Percentiles rank a stretch among this genome's conserved stretches.
Evolutionary conservation across 108 stramenopile genomes (phyloP).

Genomic region (Pseudonitzschia multiseries): DNA sequence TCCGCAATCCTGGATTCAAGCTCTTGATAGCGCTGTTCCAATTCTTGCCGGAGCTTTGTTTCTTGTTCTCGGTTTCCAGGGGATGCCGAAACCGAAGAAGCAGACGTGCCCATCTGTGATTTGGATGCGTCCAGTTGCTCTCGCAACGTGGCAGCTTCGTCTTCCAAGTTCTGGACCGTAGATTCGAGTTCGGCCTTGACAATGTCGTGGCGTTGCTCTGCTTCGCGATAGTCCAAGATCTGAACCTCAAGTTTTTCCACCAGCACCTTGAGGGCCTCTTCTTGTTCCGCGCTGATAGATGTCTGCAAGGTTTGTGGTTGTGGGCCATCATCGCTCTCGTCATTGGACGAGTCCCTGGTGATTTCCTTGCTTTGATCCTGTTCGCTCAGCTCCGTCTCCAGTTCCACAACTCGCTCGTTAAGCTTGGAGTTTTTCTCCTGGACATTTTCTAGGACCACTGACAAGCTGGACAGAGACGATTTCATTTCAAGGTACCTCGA

Average conservation of each 20-base stretch:
- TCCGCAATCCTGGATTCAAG: conserved; percentile 13
- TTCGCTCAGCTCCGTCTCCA: conserved; percentile 5
- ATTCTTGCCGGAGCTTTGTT: not conserved
- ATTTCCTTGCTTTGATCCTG: too few species aligned
- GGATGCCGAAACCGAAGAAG: not conserved
- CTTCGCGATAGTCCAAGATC: conserved; percentile 6
- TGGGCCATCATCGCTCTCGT: not conserved
- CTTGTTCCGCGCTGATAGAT: conserved; percentile 4
- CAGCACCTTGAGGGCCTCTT: not conserved
- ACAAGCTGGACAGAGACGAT: not conserved
- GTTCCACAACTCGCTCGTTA: not conserved
- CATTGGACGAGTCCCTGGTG: not conserved
- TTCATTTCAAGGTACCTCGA: conserved; percentile 20
- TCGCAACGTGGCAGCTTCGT: not conserved
- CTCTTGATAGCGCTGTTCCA: conserved; percentile 1
- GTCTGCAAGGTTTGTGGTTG: not conserved
- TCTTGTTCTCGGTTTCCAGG: not conserved
- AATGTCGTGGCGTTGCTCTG: conserved; percentile 2
- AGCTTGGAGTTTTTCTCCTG: conserved; percentile 1
- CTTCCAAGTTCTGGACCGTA: not conserved
- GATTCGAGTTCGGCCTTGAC: conserved; percentile 7
- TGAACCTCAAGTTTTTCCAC: conserved; percentile 5
- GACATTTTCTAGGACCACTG: conserved; percentile 9
- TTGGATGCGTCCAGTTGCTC: not conserved
- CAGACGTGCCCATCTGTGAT: not conserved